A percentile compares a stretch with the other conserved stretches of the same genome.
Conservation (phyloP, 129 eudicot genomes). For the Daucus carota region DH1_v3.0 NC_030386.2:37767501-37768000, state of each 20-base stretch:
- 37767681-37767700: slow-evolving; percentile 6
- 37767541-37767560: neutral
- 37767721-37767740: neutral
- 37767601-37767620: slow-evolving; percentile 75
- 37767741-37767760: neutral
- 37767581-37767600: slow-evolving; percentile 76
- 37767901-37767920: slow-evolving; percentile 56
- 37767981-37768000: neutral
- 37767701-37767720: neutral
- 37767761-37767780: slow-evolving; percentile 82
- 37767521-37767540: neutral
- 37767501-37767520: neutral
- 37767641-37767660: slow-evolving; percentile 79
- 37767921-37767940: slow-evolving; percentile 57
- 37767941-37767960: neutral
- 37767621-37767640: slow-evolving; percentile 92
- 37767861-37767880: slow-evolving; percentile 75
- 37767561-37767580: slow-evolving; percentile 18
- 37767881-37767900: slow-evolving; percentile 76
- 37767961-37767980: neutral
- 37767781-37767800: slow-evolving; percentile 52
- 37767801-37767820: slow-evolving; percentile 57
- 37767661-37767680: slow-evolving; percentile 59
- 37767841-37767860: slow-evolving; percentile 35
- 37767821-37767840: slow-evolving; percentile 56